Percentiles rank a stretch among this genome's conserved stretches.
These are phyloP conservation scores for Beauveria scarabaeidicola DNA, from an alignment of 2,329 filamentous ascomycete species.

Conservation along the genomic window DNA sequence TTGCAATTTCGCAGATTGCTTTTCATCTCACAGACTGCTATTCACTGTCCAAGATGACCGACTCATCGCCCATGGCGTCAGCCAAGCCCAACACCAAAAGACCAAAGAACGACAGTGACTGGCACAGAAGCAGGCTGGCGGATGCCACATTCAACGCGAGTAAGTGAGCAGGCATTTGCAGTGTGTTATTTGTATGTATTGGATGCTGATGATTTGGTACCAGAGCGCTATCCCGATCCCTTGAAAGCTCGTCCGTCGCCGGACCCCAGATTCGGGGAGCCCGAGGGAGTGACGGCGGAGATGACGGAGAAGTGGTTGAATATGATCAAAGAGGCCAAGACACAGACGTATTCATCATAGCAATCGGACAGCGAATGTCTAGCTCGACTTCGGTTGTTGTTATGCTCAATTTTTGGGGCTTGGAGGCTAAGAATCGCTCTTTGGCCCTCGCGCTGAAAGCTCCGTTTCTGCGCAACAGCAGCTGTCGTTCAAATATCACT, in stretches of 20 bases:
- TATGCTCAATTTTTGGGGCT: not conserved
- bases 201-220: conserved; percentile 15
- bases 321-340: conserved; percentile 20
- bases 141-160: conserved; percentile 40
- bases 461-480: not conserved
- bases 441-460: not conserved
- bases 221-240: conserved; percentile 37
- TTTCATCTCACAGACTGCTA: too few species aligned
- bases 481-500: not conserved
- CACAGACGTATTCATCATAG: not conserved
- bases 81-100: conserved; percentile 26
- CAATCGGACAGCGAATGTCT: not conserved
- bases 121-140: conserved; percentile 27
- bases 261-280: conserved; percentile 24
- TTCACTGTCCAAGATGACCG: not conserved
- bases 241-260: conserved; percentile 29
- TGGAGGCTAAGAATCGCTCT: not conserved
- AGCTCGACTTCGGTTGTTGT: too few species aligned
- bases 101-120: conserved; percentile 36
- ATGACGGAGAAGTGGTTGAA: conserved; percentile 32
- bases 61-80: conserved; percentile 14
- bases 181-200: too few species aligned
- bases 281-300: conserved; percentile 31
- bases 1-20: not conserved
- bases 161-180: conserved; percentile 19